Evolutionary conservation across 148 eudicot genomes (phyloP), one percentile per base, ranked within the genome.

Genomic region (Nyssa sinensis): DNA sequence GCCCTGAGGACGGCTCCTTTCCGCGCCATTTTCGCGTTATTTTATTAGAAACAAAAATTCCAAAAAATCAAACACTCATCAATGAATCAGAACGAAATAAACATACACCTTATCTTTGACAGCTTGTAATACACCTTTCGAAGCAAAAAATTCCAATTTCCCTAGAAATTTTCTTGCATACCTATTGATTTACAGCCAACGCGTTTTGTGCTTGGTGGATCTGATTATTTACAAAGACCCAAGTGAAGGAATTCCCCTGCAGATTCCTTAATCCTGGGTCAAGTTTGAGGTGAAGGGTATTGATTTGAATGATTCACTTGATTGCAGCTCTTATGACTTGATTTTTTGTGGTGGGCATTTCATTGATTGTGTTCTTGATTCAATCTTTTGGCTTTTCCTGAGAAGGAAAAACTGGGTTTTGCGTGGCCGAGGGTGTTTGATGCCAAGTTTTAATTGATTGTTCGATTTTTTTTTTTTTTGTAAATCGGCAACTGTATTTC

Each of bases 341-440:
- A 62, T 69, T 69, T 61, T 41, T 32, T 7, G 9, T 7, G 14
- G 63, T 69, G 74, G 69, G 72, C 66, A n/a, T 66, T 66, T 59
- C 44, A 23, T 59, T 14, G 0, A n/a, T 17, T 64, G 28, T 64
- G 68, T 21, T 31, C 47, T 47, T 67, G 74, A 37, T 74, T 67
- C 64, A 2, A 61, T 68, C 19, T 30, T 44, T 49, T 62, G 73
- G 1, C 1, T 25, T 66, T 23, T n/a, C n/a, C n/a, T n/a, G n/a
- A n/a, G n/a, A n/a, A n/a, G n/a, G n/a, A n/a, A n/a, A n/a, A n/a
- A 59, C 60, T 75, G 72, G 66, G 73, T 63, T 77, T 82, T 75
- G 77, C 60, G 47, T 57, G 24, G 21, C 66, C 35, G 28, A 17
- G 66, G 5, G 37, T 19, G 62, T 69, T 24, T 60, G 67, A 37